phyloP scores from a whole-genome alignment of 2,329 filamentous ascomycete species.

The Dothidotthia symphoricarpi region DNA sequence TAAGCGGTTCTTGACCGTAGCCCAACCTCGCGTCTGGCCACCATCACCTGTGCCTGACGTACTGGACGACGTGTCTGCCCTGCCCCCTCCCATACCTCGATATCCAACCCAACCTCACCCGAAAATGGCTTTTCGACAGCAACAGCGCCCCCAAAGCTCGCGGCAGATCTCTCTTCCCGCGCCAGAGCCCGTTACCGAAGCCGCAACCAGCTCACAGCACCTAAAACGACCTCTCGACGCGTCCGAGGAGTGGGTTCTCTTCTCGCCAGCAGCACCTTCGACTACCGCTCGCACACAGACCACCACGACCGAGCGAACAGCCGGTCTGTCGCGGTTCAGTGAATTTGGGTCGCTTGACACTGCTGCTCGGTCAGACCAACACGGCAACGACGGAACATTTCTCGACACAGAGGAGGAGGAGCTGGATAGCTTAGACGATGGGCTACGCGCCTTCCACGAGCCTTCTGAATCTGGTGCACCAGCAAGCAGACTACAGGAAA shows the following conservation, averaged over 20 bases:
- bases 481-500: constrained; percentile 53
- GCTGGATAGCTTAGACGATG: constrained; percentile 89
- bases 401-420: constrained; percentile 63
- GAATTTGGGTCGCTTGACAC: constrained; percentile 78
- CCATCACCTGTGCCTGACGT: constrained; percentile 15
- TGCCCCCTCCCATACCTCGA: constrained; percentile 12
- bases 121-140: constrained; percentile 42
- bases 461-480: constrained; percentile 45
- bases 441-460: constrained; percentile 82
- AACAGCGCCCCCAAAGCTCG: constrained; percentile 37
- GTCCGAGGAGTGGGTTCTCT: constrained; percentile 93
- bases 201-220: constrained; percentile 37
- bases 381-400: constrained; percentile 43
- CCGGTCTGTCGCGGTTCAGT: constrained; percentile 71
- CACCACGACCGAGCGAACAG: constrained; percentile 62
- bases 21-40: constrained; percentile 8
- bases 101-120: constrained; percentile 6
- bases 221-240: constrained; percentile 59
- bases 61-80: constrained; percentile 11
- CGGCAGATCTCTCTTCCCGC: constrained; percentile 38
- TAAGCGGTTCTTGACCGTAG: constrained; percentile 1
- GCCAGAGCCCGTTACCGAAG: constrained; percentile 24
- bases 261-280: constrained; percentile 64
- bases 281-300: constrained; percentile 68
- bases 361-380: constrained; percentile 56